phyloP scores from a whole-genome alignment of 2,329 filamentous ascomycete species.

The Talaromyces pinophilus region DNA sequence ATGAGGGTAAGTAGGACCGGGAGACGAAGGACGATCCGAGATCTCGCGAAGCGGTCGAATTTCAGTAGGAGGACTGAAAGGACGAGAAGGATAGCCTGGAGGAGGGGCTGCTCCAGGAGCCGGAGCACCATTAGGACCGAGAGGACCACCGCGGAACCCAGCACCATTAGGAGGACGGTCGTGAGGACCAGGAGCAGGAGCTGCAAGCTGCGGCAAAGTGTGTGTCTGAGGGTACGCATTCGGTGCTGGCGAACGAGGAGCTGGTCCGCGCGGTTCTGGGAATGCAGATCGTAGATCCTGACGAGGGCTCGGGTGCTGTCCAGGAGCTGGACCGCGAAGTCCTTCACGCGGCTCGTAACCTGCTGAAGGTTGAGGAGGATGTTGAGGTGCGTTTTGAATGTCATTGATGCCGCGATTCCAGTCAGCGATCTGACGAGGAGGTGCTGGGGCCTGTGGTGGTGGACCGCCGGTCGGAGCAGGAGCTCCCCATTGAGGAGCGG shows the following conservation, averaged over 20 bases:
- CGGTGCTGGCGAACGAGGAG: conserved; percentile 59
- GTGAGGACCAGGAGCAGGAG: conserved; percentile 46
- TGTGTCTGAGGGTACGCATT: conserved; percentile 53
- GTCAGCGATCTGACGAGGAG: conserved; percentile 61
- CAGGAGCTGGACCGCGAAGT: conserved; percentile 66
- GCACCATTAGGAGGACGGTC: conserved; percentile 41
- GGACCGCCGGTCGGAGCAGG: conserved; percentile 57
- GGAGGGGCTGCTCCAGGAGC: conserved; percentile 59
- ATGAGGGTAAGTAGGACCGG: conserved; percentile 80
- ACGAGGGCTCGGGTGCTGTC: conserved; percentile 74
- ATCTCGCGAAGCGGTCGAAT: conserved; percentile 75
- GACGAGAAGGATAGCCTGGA: conserved; percentile 68
- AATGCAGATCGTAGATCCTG: conserved; percentile 71
- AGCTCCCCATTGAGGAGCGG: conserved; percentile 85
- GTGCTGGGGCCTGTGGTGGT: conserved; percentile 62
- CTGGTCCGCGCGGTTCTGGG: conserved; percentile 60
- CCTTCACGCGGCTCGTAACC: conserved; percentile 83
- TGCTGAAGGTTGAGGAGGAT: conserved; percentile 63
- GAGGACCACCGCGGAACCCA: conserved; percentile 42
- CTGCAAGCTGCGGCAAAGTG: conserved; percentile 55
- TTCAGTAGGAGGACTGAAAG: conserved; percentile 79
- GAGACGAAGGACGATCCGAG: conserved; percentile 77
- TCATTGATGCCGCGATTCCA: conserved; percentile 73
- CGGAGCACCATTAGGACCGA: conserved; percentile 59
- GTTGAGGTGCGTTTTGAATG: conserved; percentile 62